These are phyloP conservation scores for Millerago galiae DNA, from an alignment of 805 yeast genomes.

Conservation along the genomic window DNA sequence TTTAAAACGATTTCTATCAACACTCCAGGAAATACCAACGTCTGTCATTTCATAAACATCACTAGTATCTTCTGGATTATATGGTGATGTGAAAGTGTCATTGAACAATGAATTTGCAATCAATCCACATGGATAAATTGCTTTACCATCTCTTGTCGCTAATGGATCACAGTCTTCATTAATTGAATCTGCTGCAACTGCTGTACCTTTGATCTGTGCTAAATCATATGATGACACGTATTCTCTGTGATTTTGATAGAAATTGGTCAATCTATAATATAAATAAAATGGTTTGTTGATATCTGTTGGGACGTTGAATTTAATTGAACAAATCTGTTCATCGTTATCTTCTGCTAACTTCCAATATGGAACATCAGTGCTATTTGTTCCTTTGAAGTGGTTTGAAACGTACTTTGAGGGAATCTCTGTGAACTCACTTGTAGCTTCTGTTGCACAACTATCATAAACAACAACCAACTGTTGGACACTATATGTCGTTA, in stretches of 20 bases:
- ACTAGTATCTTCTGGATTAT: constrained; percentile 13
- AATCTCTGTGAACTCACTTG: constrained; percentile 38
- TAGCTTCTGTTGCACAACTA: constrained; percentile 52
- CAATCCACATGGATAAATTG: constrained; percentile 90
- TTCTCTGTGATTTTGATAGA: constrained; percentile 91
- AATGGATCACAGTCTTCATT: constrained; percentile 58
- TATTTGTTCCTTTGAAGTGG: constrained; percentile 45
- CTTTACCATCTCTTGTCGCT: constrained; percentile 45
- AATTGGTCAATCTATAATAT: constrained; percentile 84
- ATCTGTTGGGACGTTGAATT: constrained; percentile 66
- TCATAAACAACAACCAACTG: constrained; percentile 71
- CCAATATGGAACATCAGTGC: constrained; percentile 53
- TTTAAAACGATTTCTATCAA: constrained; percentile 68
- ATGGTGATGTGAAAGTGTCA: constrained; percentile 66
- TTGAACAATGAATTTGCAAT: constrained; percentile 91
- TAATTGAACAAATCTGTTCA: constrained; percentile 49
- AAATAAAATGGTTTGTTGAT: constrained; percentile 66
- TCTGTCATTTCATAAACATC: constrained; percentile 24
- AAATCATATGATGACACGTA: constrained; percentile 83
- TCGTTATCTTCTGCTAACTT: constrained; percentile 36
- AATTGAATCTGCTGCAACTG: constrained; percentile 47
- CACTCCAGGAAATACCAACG: constrained; percentile 75
- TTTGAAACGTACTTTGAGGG: constrained; percentile 53
- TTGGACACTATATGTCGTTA: constrained; percentile 75
- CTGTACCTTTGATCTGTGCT: constrained; percentile 73